Evolutionary conservation across 148 eudicot genomes (phyloP), one percentile per base, ranked within the genome.

Genomic region (Tetragonia tetragonoides): DNA sequence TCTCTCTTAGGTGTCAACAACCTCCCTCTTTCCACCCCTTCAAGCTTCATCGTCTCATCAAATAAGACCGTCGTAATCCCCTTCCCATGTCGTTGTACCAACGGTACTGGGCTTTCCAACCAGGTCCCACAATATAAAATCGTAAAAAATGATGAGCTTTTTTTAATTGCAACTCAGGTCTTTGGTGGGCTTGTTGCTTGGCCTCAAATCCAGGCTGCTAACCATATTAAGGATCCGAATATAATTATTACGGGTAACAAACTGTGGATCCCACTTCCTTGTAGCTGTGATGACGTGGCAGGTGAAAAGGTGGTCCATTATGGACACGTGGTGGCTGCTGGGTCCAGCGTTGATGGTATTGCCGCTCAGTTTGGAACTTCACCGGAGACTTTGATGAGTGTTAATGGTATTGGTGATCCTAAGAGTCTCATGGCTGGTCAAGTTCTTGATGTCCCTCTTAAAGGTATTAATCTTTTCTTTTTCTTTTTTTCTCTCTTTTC

Each of bases 271-370:
- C 99, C 99, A 17, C 86, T 95, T 44, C 99, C 99, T 1, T 95
- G 99, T 64, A 91, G 99, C 84, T 95, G 98, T 49, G 97, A 95
- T 75, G 91, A 92, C 40, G 91, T 92, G 79, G 90, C 78, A 0
- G 96, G 91, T 0, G 54, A 81, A 71, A 68, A 39, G 77, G 98
- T 86, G 47, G 89, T 92, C 38, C 99, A 95, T 66, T 95, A 91
- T 49, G 97, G 89, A 16, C 84, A 84, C 72, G 74, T 91, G 79
- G 96, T 88, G 68, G 82, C 80, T 4, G 0, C 18, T 0, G 88
- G 91, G 21, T 81, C 83, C 80, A 38, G 81, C 1, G 80, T 95
- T 11, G 80, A 70, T 12, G 76, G 46, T 66, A 95, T 95, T 47
- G 99, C 97, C 3, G 68, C 79, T 69, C 61, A 81, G 68, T 95